Percentiles rank a stretch among this genome's conserved stretches.
These are phyloP conservation scores for Collybiopsis confluens DNA, from an alignment of 768 basidiomycete genomes.

Conservation along the genomic window DNA sequence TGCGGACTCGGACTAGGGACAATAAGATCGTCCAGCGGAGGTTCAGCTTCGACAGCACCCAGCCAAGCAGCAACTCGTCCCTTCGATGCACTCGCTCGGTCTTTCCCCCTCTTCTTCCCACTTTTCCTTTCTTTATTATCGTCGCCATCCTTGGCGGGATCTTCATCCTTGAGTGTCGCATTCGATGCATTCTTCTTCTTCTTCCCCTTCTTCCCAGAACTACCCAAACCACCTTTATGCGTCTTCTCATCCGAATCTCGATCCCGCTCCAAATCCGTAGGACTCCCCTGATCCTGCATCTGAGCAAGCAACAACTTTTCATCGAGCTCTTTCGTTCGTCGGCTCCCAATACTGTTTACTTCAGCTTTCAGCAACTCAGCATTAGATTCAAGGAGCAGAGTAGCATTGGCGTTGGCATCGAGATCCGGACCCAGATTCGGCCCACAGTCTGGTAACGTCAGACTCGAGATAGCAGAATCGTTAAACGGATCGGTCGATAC, in stretches of 20 bases:
- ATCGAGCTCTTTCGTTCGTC: not conserved
- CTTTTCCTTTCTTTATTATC: slow-evolving; percentile 22
- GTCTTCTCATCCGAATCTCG: slow-evolving; percentile 37
- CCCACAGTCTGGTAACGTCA: slow-evolving; percentile 39
- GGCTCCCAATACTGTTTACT: not conserved
- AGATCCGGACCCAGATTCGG: too few relatives aligned
- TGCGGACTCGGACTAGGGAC: slow-evolving; percentile 26
- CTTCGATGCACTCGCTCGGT: slow-evolving; percentile 39
- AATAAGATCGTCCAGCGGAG: slow-evolving; percentile 42
- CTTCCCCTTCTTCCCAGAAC: slow-evolving; percentile 3
- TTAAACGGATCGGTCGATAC: slow-evolving; percentile 31
- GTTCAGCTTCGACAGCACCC: slow-evolving; percentile 58
- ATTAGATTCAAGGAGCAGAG: too few relatives aligned
- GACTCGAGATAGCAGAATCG: slow-evolving; percentile 54
- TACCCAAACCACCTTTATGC: slow-evolving; percentile 1
- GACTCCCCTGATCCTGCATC: slow-evolving; percentile 10
- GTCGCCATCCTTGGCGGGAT: slow-evolving; percentile 16
- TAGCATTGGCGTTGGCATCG: too few relatives aligned
- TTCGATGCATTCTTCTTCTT: slow-evolving; percentile 20
- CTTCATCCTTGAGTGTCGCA: slow-evolving; percentile 9
- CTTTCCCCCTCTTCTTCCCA: slow-evolving; percentile 20
- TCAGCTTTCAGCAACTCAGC: too few relatives aligned
- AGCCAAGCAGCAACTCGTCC: slow-evolving; percentile 79
- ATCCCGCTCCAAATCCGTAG: slow-evolving; percentile 18
- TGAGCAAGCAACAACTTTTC: slow-evolving; percentile 8